phyloP scores from a whole-genome alignment of 306 rosid species.

The Phaseolus lunatus region DNA sequence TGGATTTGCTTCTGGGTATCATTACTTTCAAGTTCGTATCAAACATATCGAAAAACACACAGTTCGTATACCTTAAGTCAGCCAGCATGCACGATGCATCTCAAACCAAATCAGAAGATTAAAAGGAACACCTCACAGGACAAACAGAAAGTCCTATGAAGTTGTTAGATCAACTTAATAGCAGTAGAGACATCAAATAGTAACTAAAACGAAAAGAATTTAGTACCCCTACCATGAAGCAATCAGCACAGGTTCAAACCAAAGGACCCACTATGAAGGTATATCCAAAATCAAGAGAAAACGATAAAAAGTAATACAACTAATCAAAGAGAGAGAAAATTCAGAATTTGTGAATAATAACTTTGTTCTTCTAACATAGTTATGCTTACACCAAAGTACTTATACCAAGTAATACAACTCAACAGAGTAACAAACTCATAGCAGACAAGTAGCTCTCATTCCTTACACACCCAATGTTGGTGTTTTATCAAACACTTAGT shows the following conservation, averaged over 20 bases:
- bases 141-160: neutral
- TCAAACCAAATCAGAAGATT: neutral
- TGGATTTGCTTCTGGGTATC: neutral
- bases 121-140: neutral
- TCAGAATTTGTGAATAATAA: neutral
- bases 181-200: neutral
- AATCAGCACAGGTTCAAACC: neutral
- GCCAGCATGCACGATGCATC: slow-evolving; percentile 9
- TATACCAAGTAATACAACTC: neutral
- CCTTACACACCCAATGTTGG: neutral
- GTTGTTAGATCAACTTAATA: neutral
- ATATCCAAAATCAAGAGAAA: neutral
- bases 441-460: neutral
- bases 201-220: slow-evolving; percentile 6
- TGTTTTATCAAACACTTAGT: slow-evolving; percentile 10
- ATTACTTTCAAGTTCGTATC: neutral
- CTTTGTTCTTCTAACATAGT: neutral
- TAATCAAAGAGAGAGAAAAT: neutral
- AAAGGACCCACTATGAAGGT: neutral
- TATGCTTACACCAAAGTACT: neutral
- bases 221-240: neutral
- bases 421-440: neutral
- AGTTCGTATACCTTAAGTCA: slow-evolving; percentile 18
- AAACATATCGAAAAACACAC: neutral
- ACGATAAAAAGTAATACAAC: neutral